Evolutionary conservation across 257 asterid genomes (phyloP).

Genomic region (Penstemon newberryi): DNA sequence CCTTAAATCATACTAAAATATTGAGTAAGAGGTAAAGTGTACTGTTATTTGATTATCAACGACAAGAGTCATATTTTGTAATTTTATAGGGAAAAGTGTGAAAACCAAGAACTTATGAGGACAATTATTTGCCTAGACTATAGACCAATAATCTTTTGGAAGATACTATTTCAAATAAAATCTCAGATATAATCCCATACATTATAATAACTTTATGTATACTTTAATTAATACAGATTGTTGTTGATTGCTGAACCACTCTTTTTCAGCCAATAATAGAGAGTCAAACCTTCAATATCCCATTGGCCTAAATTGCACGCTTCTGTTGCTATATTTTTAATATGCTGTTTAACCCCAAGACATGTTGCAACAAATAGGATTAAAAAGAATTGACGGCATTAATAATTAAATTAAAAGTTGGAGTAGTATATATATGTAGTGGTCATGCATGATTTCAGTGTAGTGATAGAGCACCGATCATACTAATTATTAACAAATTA

Average conservation of each 20-base stretch:
- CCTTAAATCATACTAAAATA: too few species aligned
- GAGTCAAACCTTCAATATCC: slow-evolving; percentile 9
- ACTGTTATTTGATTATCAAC: too few species aligned
- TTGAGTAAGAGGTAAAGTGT: too few species aligned
- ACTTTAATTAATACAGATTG: too few species aligned
- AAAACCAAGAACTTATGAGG: not conserved
- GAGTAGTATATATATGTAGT: not conserved
- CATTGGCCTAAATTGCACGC: slow-evolving; percentile 18
- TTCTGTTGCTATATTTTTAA: not conserved
- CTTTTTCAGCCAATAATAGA: slow-evolving; percentile 17
- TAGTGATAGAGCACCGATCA: slow-evolving; percentile 8
- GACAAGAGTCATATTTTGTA: not conserved
- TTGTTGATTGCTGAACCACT: slow-evolving; percentile 18
- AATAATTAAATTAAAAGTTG: slow-evolving; percentile 11
- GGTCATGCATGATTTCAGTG: slow-evolving; percentile 18
- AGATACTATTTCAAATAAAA: not conserved
- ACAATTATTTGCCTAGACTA: not conserved
- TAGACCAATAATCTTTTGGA: not conserved
- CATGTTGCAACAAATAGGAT: not conserved
- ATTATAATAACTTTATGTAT: too few species aligned
- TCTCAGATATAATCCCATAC: too few species aligned
- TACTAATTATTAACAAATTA: not conserved
- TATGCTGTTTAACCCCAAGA: not conserved
- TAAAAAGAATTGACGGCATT: slow-evolving; percentile 5
- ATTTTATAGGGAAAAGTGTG: not conserved